Evolutionary conservation across 2,329 filamentous ascomycete genomes (phyloP), one percentile per base, ranked within the genome.

Genomic region (Triangularia setosa): DNA sequence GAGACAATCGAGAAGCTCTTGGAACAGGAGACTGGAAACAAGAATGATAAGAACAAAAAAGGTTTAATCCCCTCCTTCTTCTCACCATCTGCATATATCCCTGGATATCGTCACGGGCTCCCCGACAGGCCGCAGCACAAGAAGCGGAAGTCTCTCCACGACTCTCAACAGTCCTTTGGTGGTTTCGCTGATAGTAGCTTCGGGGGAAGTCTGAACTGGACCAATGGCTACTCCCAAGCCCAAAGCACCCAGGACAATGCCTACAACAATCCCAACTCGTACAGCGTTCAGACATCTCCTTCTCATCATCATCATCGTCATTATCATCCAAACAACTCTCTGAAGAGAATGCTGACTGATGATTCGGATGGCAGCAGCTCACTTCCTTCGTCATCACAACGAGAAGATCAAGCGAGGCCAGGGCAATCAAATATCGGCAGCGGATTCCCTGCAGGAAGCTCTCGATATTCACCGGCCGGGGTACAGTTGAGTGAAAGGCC

Each of bases 1-100:
- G 75, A 76, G 6, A 77, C 81, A 52, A 74, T 87, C 8, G 80
- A 84, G 52, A 75, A 76, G 40, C 78, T 85, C 0, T 72, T 88
- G 5, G 76, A 81, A 24, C 80, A 80, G 0, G 81, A 81, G 64
- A 76, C 12, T 48, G 44, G 30, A 27, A 40, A 33, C 35, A 54
- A n/a, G 58, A 74, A 72, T 28, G 54, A 35, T 12, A 55, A 55
- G 52, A 30, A 48, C 33, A 40, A 48, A 48, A 48, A 48, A 48
- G 40, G 40, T 59, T 28, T n/a, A 18, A 58, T 12, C 33, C 55
- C n/a, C 21, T 53, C n/a, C 25, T 61, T 9, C 60, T 57, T 21
- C 24, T 14, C 28, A 58, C 30, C 57, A 33, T 21, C 57, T 44
- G 9, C 33, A n/a, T 23, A 21, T 9, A 6, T 18, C n/a, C n/a